Evolutionary conservation across 2,329 filamentous ascomycete species (phyloP).

Genomic region (Zalaria obscura): DNA sequence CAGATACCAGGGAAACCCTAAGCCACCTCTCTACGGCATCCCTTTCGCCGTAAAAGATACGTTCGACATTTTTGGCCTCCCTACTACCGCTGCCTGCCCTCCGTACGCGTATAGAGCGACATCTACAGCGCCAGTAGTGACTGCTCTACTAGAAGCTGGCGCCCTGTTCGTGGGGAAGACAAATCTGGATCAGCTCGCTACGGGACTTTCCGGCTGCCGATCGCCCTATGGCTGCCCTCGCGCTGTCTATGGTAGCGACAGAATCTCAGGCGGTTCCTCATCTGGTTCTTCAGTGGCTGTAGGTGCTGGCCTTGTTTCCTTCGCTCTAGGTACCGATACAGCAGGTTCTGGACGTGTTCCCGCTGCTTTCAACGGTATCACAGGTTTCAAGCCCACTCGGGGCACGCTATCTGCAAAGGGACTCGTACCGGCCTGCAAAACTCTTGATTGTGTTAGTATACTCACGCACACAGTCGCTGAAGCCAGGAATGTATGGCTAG

Average conservation of each 20-base stretch:
- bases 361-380: slow-evolving; percentile 38
- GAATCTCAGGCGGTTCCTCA: slow-evolving; percentile 42
- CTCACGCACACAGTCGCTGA: slow-evolving; percentile 36
- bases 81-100: slow-evolving; percentile 38
- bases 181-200: slow-evolving; percentile 50
- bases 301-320: slow-evolving; percentile 37
- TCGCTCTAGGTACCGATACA: slow-evolving; percentile 44
- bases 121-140: slow-evolving; percentile 36
- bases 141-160: slow-evolving; percentile 35
- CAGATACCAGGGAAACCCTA: slow-evolving; percentile 24
- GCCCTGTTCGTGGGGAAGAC: slow-evolving; percentile 46
- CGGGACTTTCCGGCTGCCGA: slow-evolving; percentile 44
- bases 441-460: slow-evolving; percentile 43
- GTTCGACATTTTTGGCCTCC: slow-evolving; percentile 36
- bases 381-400: slow-evolving; percentile 36
- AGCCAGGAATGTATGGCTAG: slow-evolving; percentile 34
- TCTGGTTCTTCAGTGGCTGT: slow-evolving; percentile 43
- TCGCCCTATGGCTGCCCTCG: slow-evolving; percentile 43
- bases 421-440: slow-evolving; percentile 41
- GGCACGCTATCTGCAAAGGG: slow-evolving; percentile 36
- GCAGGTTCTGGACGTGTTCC: slow-evolving; percentile 41
- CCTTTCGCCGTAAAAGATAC: slow-evolving; percentile 45
- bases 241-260: slow-evolving; percentile 35
- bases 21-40: slow-evolving; percentile 40
- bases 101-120: slow-evolving; percentile 33